phyloP scores from a whole-genome alignment of 1,139 yeast species.

The Eremothecium cymbalariae region DNA sequence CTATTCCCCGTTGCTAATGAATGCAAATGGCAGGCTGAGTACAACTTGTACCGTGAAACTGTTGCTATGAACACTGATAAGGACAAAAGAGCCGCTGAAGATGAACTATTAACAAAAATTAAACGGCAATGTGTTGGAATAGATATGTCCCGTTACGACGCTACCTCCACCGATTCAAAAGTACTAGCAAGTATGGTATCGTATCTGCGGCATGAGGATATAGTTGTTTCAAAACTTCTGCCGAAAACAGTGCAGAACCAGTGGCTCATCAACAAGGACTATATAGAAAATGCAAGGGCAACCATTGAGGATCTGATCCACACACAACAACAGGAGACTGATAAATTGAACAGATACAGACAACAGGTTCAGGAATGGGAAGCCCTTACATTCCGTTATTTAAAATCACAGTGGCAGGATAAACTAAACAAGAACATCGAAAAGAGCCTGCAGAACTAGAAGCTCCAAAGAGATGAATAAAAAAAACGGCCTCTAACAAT shows the following conservation, averaged over 20 bases:
- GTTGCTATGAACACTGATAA: too few species aligned
- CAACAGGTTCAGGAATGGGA: constrained; percentile 13
- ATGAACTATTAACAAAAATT: not conserved
- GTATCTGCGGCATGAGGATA: constrained; percentile 24
- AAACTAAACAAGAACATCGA: constrained; percentile 9
- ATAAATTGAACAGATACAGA: constrained; percentile 15
- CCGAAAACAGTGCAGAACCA: constrained; percentile 25
- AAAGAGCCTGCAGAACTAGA: too few species aligned
- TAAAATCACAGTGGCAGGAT: constrained; percentile 16
- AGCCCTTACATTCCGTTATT: constrained; percentile 8
- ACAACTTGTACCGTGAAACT: constrained; percentile 7
- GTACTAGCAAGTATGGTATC: constrained; percentile 16
- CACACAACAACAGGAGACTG: constrained; percentile 14
- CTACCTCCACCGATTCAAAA: constrained; percentile 8
- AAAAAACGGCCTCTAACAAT: too few species aligned
- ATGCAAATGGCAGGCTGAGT: constrained; percentile 9
- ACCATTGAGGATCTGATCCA: constrained; percentile 10
- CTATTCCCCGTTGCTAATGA: constrained; percentile 1
- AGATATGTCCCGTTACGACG: constrained; percentile 10
- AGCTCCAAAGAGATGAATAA: too few species aligned
- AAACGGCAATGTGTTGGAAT: constrained; percentile 8
- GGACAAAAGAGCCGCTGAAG: constrained; percentile 2
- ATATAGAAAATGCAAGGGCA: constrained; percentile 10
- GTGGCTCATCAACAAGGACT: constrained; percentile 25
- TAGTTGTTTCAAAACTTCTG: constrained; percentile 16